phyloP scores from a whole-genome alignment of 1,284 basidiomycete species.

The Puccinia brachypodii region DNA sequence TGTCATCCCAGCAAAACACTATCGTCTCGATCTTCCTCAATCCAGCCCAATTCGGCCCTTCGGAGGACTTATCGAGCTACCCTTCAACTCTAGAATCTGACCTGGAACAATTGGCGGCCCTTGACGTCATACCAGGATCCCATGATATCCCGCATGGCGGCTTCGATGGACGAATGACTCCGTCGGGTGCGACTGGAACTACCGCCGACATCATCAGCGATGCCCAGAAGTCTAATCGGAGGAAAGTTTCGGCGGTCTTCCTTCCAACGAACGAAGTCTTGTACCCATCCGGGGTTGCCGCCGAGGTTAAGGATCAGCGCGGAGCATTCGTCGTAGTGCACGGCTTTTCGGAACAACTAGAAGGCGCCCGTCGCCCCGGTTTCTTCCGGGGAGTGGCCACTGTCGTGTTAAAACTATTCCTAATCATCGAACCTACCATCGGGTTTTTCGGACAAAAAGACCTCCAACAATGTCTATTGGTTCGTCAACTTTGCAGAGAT shows the following conservation, averaged over 20 bases:
- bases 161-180: conserved; percentile 40
- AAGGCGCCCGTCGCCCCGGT: conserved; percentile 75
- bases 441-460: conserved; percentile 98
- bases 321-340: conserved; percentile 90
- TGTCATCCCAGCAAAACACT: conserved; percentile 77
- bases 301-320: conserved; percentile 71
- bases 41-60: conserved; percentile 93
- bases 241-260: conserved; percentile 67
- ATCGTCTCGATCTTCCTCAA: conserved; percentile 97
- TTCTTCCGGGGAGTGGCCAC: conserved; percentile 97
- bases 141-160: not conserved
- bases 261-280: conserved; percentile 73
- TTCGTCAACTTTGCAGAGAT: conserved; percentile 80
- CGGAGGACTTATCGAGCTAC: conserved; percentile 88
- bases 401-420: conserved; percentile 91
- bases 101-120: conserved; percentile 60
- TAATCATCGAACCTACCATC: conserved; percentile 72
- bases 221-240: conserved; percentile 25
- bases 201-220: not conserved
- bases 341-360: conserved; percentile 80
- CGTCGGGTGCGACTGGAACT: not conserved
- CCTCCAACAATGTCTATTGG: conserved; percentile 88
- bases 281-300: conserved; percentile 84
- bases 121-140: not conserved
- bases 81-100: conserved; percentile 71